These are phyloP conservation scores for Eucalyptus rudis DNA, from an alignment of 345 rosid genomes.

Conservation along the genomic window DNA sequence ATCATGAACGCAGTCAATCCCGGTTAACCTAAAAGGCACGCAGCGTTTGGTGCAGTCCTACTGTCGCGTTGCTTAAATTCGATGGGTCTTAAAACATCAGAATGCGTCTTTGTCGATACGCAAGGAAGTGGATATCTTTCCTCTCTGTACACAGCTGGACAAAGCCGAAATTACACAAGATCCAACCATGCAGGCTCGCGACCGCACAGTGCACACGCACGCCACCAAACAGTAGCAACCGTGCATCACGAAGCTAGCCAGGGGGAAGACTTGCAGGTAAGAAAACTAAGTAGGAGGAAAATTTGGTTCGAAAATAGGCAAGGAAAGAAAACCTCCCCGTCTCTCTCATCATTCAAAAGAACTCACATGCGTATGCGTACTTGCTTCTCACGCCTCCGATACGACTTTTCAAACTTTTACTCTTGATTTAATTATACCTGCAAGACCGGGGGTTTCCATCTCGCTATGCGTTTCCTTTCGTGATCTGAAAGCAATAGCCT, in stretches of 20 bases:
- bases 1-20: not conserved
- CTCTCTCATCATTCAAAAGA: not conserved
- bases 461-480: not conserved
- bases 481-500: not conserved
- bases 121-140: not conserved
- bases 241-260: not conserved
- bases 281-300: not conserved
- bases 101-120: not conserved
- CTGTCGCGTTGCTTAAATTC: not conserved
- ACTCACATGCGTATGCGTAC: not conserved
- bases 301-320: not conserved
- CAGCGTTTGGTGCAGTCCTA: not conserved
- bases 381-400: not conserved
- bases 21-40: not conserved
- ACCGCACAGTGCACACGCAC: not conserved
- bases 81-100: not conserved
- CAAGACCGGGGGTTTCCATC: not conserved
- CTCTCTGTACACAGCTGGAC: not conserved
- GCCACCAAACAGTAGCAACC: not conserved
- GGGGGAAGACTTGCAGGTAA: slow-evolving; percentile 1
- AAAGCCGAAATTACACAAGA: not conserved
- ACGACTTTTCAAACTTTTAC: not conserved
- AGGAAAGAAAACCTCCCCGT: not conserved
- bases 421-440: not conserved
- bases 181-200: not conserved